Conservation (phyloP, 2,329 filamentous ascomycete genomes). For the Acrodontium crateriforme region DNA sequence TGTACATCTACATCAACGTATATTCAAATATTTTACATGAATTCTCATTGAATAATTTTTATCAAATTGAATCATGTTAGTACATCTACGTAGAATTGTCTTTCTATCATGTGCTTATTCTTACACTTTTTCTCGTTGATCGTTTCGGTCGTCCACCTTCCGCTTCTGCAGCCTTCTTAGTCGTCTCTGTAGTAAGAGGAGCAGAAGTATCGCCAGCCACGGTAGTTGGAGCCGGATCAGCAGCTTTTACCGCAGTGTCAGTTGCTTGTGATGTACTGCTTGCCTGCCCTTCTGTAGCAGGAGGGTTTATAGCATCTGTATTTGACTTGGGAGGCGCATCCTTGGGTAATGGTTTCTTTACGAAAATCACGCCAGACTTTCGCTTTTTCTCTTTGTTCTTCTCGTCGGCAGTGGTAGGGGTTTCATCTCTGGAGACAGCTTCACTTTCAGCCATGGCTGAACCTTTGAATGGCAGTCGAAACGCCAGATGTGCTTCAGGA, state of each 20-base stretch:
- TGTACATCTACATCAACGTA: too few species aligned
- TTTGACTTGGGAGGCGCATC: conserved; percentile 1
- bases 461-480: conserved; percentile 35
- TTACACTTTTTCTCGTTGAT: conserved; percentile 18
- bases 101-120: conserved; percentile 20
- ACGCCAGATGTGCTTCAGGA: conserved; percentile 40
- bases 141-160: conserved; percentile 12
- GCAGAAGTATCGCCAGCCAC: conserved; percentile 1
- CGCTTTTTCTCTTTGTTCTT: conserved; percentile 5
- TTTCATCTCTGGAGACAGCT: conserved; percentile 12
- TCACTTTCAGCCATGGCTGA: conserved; percentile 9
- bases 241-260: conserved; percentile 1
- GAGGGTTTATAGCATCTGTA: neutral
- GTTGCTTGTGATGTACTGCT: neutral
- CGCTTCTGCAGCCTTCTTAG: conserved; percentile 3
- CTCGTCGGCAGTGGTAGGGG: conserved; percentile 9
- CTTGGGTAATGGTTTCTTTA: too few species aligned
- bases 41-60: too few species aligned
- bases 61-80: too few species aligned
- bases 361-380: conserved; percentile 8
- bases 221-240: neutral
- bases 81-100: too few species aligned
- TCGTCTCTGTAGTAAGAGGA: conserved; percentile 1
- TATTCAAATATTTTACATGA: too few species aligned
- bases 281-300: conserved; percentile 3